Base-by-base conservation (phyloP, 345 rosid species). In the Erysimum cheiranthoides region DNA sequence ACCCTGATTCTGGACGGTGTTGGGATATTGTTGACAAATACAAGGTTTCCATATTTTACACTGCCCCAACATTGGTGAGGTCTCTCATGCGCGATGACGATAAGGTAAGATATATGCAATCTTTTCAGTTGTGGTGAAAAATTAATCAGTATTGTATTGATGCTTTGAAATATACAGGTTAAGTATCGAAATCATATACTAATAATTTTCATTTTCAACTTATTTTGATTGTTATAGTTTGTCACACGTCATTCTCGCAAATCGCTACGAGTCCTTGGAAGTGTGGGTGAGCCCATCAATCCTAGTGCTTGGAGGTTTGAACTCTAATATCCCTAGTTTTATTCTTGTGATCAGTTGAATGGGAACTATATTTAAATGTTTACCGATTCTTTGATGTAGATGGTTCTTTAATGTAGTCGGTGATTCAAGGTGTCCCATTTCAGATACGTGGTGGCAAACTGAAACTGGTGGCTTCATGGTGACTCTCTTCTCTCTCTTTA, bases 371-470 rank as follows among this genome's bases (percentile, higher is more conserved):
- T n/a, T 34, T 61, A 70, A 59, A 35, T 13, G 2, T 13, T 68
- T 65, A 63, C 78, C n/a, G 36, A 67, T 66, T 68, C 47, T 66
- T 68, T 61, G 49, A 14, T 73, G 45, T 83, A 92, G 99, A 86
- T 95, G 99, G 99, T 89, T 87, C 81, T 95, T 74, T 84, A 95
- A 95, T 84, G 80, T 89, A 68, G 93, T 92, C 40, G 98, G 98
- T 80, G 93, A 87, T 61, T 85, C 96, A 14, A 89, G 85, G 74
- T 92, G 99, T 73, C 99, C 99, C 46, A 95, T 95, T 73, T 90
- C 97, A 31, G 99, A 95, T 77, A 95, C 99, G 21, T 95, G 99
- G 99, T 95, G 99, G 99, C 98, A 95, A 84, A 95, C 99, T 69
- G 99, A 95, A 88, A 92, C 97, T 63, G 99, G 99, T 21, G 99